Evolutionary conservation across 768 basidiomycete species (phyloP).

Genomic region (Russula sp.): DNA sequence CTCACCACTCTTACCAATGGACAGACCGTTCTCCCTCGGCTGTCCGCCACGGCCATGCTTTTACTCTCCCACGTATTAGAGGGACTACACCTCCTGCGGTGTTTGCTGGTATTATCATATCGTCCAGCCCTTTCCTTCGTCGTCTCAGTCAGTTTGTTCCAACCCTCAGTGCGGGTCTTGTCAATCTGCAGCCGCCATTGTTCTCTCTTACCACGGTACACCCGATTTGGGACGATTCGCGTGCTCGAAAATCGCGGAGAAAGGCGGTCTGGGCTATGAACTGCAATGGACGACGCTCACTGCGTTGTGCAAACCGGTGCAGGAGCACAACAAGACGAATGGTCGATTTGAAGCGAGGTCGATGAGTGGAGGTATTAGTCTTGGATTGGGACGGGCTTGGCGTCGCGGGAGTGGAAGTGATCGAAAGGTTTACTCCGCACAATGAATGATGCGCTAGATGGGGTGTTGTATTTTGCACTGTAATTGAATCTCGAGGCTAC

Average conservation of each 20-base stretch:
- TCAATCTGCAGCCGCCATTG: slow-evolving; percentile 42
- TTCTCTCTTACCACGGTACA: slow-evolving; percentile 40
- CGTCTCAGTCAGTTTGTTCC: slow-evolving; percentile 37
- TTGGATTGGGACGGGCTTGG: slow-evolving; percentile 32
- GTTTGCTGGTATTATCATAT: slow-evolving; percentile 24
- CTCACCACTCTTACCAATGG: slow-evolving; percentile 56
- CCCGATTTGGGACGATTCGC: slow-evolving; percentile 43
- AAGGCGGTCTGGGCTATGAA: slow-evolving; percentile 42
- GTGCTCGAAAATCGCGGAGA: slow-evolving; percentile 37
- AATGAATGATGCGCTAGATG: background rate
- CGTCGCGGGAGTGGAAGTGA: slow-evolving; percentile 34
- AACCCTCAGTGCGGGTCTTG: slow-evolving; percentile 35
- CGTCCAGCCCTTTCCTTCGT: slow-evolving; percentile 35
- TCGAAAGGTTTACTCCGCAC: slow-evolving; percentile 29
- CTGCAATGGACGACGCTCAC: slow-evolving; percentile 36
- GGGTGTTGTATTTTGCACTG: background rate
- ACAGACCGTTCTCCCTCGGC: slow-evolving; percentile 49
- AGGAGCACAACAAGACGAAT: slow-evolving; percentile 35
- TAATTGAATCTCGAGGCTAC: background rate
- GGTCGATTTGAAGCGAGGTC: slow-evolving; percentile 34
- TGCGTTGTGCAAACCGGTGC: slow-evolving; percentile 39
- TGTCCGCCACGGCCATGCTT: slow-evolving; percentile 66
- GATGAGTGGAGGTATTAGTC: slow-evolving; percentile 33
- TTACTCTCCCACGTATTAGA: slow-evolving; percentile 60
- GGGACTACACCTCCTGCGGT: slow-evolving; percentile 42